Evolutionary conservation across 176 grass and related monocot species (phyloP), one percentile per base, ranked within the genome.

Genomic region (Calamus simplicifolius): DNA sequence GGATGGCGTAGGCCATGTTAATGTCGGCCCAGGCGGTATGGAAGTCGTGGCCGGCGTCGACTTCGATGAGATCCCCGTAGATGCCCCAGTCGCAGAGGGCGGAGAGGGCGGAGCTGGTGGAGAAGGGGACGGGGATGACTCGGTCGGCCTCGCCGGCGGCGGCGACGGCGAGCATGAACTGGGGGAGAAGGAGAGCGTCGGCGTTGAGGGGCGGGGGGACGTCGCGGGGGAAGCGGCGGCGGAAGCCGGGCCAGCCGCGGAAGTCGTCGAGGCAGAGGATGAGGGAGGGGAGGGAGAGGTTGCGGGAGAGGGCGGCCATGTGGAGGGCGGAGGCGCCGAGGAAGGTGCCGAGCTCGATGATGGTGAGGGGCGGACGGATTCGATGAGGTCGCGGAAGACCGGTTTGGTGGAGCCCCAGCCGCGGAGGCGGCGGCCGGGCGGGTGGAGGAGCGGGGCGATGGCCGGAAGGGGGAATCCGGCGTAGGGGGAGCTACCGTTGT

Each of bases 11-110:
- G 0, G 94, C 88, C 3, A 83, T 72, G 62, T 99, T 99, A 68
- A 99, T 89, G 88, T 99, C 94, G 10, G 88, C 81, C 94, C 94
- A 99, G 6, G 85, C 94, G 10, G 94, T 93, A 79, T 99, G 94
- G 81, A 93, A 99, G 73, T 99, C 88, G 60, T 99, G 94, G 0
- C 94, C 94, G 0, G 94, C 94, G 85, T 99, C 94, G 69, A 99
- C 94, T 81, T 93, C 94, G 75, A 99, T 93, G 48, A 99, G 77
- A 70, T 99, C 94, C 4, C 88, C 94, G 52, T 85, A 85, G 19
- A 99, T 53, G 19, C 94, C 94, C 94, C 88, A 93, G 19, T 71
- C 70, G 80, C 94, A 99, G 29, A 99, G 77, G 62, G 92, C 87
- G 5, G 61, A 16, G 5, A 99, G 81, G 26, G 85, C 51, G 6